phyloP scores from a whole-genome alignment of 2,329 filamentous ascomycete species.

The Xylariaceae sp. region DNA sequence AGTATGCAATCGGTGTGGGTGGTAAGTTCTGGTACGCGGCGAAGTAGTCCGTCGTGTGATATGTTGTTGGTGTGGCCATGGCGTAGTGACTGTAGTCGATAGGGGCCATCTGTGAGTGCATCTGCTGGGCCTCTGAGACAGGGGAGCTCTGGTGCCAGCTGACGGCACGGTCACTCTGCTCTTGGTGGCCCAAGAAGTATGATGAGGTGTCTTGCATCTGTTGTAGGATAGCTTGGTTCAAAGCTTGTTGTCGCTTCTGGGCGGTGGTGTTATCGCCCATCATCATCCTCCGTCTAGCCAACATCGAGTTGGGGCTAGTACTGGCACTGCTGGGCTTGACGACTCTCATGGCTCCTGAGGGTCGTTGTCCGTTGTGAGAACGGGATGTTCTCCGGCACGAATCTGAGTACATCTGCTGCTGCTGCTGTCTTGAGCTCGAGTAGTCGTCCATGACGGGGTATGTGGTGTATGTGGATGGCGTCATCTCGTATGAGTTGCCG shows the following conservation, averaged over 20 bases:
- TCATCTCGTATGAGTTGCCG: conserved; percentile 30
- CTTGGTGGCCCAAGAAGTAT: conserved; percentile 29
- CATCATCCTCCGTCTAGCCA: conserved; percentile 51
- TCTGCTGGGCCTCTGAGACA: conserved; percentile 34
- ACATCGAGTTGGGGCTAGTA: conserved; percentile 58
- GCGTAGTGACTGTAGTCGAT: conserved; percentile 36
- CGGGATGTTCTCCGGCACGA: conserved; percentile 45
- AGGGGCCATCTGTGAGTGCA: conserved; percentile 35
- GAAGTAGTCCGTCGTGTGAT: conserved; percentile 40
- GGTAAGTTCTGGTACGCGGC: conserved; percentile 41
- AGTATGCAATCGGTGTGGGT: conserved; percentile 51
- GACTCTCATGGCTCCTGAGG: conserved; percentile 51
- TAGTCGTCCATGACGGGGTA: conserved; percentile 48
- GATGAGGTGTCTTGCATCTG: conserved; percentile 30
- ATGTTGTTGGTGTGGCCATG: conserved; percentile 36
- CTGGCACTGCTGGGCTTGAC: conserved; percentile 62
- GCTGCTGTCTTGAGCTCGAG: conserved; percentile 34
- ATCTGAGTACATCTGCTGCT: conserved; percentile 46
- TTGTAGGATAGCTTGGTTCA: conserved; percentile 41
- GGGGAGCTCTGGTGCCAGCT: conserved; percentile 71
- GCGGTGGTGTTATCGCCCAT: conserved; percentile 46
- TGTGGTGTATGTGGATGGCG: conserved; percentile 33
- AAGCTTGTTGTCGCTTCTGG: conserved; percentile 43
- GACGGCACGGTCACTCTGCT: conserved; percentile 52
- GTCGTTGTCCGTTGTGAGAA: conserved; percentile 46